A percentile compares a stretch with the other conserved stretches of the same genome.
Conservation (phyloP, 2,329 filamentous ascomycete genomes). For the Nemania sp. region DNA sequence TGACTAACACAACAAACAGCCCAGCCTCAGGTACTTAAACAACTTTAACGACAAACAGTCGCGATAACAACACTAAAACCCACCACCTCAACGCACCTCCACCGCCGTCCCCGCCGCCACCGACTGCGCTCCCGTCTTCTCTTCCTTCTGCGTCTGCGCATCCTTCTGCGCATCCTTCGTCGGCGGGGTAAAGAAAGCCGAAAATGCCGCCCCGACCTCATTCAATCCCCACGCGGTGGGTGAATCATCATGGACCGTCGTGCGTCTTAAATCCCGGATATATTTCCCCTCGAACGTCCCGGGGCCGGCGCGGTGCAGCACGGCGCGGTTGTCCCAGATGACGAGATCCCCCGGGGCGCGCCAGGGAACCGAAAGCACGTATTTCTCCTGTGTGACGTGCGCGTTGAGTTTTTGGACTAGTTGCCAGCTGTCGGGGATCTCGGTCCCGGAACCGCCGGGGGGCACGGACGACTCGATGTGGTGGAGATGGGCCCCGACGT, state of each 20-base stretch:
- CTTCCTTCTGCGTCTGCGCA: no score
- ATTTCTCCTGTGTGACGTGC: conserved; percentile 53
- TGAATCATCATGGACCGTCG: conserved; percentile 56
- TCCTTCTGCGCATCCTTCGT: no score
- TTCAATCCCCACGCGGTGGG: conserved; percentile 46
- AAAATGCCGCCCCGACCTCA: conserved; percentile 22
- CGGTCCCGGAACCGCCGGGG: conserved; percentile 31
- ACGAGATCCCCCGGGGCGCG: conserved; percentile 53
- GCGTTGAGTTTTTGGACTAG: conserved; percentile 46
- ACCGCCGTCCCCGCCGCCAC: no score
- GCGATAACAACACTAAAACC: no score
- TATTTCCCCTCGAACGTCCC: conserved; percentile 53
- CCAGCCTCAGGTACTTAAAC: no score
- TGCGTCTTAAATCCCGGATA: conserved; percentile 57
- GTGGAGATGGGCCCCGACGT: conserved; percentile 56
- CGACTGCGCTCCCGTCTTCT: no score
- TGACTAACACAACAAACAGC: no score
- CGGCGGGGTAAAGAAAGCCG: conserved; percentile 1
- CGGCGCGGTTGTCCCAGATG: conserved; percentile 62
- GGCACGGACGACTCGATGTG: conserved; percentile 47
- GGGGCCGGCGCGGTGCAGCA: conserved; percentile 56
- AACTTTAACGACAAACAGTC: no score
- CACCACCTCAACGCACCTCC: no score
- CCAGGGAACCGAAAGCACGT: conserved; percentile 53
- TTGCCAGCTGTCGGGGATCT: conserved; percentile 40